These are phyloP conservation scores for Chaetoceros muelleri DNA, from an alignment of 108 stramenopile genomes.

Conservation along the genomic window DNA sequence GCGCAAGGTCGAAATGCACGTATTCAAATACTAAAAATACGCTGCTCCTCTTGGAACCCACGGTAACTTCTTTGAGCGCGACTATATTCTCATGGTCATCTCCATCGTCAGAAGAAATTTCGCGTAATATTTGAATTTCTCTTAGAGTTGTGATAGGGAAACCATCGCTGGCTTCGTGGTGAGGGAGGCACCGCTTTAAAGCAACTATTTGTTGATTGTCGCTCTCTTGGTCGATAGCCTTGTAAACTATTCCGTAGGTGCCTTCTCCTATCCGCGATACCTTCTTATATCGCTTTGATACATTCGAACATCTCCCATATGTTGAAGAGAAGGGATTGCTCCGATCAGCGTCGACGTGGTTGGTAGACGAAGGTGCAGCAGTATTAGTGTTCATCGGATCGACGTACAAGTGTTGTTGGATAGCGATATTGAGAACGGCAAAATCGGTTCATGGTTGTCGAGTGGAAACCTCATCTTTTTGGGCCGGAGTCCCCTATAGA, in stretches of 20 bases:
- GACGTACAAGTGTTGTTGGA: too few relatives aligned
- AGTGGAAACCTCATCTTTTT: neutral
- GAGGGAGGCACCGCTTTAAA: slow-evolving; percentile 70
- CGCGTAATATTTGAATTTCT: slow-evolving; percentile 54
- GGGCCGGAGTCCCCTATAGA: too few relatives aligned
- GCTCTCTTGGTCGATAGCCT: slow-evolving; percentile 60
- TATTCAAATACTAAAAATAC: slow-evolving; percentile 83
- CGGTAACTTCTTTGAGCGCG: slow-evolving; percentile 40
- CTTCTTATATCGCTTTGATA: slow-evolving; percentile 77
- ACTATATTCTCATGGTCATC: slow-evolving; percentile 50
- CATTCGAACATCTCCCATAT: slow-evolving; percentile 46
- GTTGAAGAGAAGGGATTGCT: neutral
- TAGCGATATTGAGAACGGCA: too few relatives aligned
- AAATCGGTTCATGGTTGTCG: neutral
- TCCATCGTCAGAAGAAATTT: slow-evolving; percentile 18
- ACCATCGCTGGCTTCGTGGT: slow-evolving; percentile 75
- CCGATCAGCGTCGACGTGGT: too few relatives aligned
- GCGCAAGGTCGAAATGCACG: slow-evolving; percentile 55
- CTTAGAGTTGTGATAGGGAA: slow-evolving; percentile 75
- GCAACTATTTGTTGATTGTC: slow-evolving; percentile 38
- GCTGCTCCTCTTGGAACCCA: slow-evolving; percentile 44
- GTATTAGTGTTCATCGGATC: neutral
- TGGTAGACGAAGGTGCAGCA: too few relatives aligned
- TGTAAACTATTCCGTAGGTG: slow-evolving; percentile 96
- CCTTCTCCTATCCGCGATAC: slow-evolving; percentile 93